phyloP scores from a whole-genome alignment of 768 basidiomycete genomes.

The Boletus rufocinnamomeus region DNA sequence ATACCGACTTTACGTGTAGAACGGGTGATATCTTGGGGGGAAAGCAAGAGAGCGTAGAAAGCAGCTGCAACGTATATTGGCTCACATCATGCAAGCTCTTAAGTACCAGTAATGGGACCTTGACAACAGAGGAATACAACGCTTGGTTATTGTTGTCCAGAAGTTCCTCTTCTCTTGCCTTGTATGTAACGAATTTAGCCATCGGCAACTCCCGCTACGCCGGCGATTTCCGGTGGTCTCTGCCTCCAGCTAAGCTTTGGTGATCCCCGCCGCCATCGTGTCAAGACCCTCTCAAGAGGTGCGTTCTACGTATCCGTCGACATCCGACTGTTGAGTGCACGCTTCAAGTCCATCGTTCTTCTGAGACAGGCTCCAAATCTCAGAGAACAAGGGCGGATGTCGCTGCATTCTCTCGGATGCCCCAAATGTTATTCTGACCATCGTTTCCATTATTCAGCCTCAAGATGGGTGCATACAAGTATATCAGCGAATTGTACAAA shows the following conservation, averaged over 20 bases:
- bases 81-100: slow-evolving; percentile 13
- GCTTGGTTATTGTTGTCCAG: slow-evolving; percentile 25
- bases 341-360: slow-evolving; percentile 3
- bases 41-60: background rate
- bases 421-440: slow-evolving; percentile 13
- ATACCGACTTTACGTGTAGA: slow-evolving; percentile 14
- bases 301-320: slow-evolving; percentile 17
- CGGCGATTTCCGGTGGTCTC: slow-evolving; percentile 24
- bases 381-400: slow-evolving; percentile 28
- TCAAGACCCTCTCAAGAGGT: slow-evolving; percentile 33
- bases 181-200: slow-evolving; percentile 10
- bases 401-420: slow-evolving; percentile 19
- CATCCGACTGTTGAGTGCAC: slow-evolving; percentile 2
- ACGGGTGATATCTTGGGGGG: background rate
- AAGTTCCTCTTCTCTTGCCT: background rate
- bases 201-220: slow-evolving; percentile 28
- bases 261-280: slow-evolving; percentile 13
- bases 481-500: slow-evolving; percentile 96
- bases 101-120: slow-evolving; percentile 14
- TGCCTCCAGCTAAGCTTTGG: slow-evolving; percentile 3
- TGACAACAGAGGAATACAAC: slow-evolving; percentile 24
- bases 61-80: background rate
- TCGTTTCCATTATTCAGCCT: slow-evolving; percentile 33
- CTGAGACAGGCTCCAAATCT: slow-evolving; percentile 7
- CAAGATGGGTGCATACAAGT: slow-evolving; percentile 94